These are phyloP conservation scores for Cornus suecica DNA, from an alignment of 148 eudicot genomes.

Conservation along the genomic window DNA sequence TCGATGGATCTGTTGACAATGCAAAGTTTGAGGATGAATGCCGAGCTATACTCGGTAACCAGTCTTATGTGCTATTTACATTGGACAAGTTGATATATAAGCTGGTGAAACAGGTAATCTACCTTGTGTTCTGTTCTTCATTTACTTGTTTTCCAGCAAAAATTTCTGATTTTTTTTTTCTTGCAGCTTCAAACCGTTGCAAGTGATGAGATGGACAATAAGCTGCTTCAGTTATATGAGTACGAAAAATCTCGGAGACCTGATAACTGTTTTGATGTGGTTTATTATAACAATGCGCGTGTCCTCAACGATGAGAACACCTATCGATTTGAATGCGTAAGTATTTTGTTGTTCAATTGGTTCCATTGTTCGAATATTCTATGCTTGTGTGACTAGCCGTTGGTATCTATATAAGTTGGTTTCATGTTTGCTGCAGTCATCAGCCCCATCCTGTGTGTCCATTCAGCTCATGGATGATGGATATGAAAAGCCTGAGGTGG, in stretches of 20 bases:
- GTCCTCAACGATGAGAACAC: constrained; percentile 88
- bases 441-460: constrained; percentile 49
- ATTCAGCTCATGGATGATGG: constrained; percentile 89
- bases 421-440: constrained; percentile 45
- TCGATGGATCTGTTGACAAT: constrained; percentile 92
- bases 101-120: constrained; percentile 83
- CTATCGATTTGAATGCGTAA: constrained; percentile 81
- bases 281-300: constrained; percentile 84
- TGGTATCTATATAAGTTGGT: constrained; percentile 13
- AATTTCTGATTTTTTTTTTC: constrained; percentile 10
- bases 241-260: constrained; percentile 79
- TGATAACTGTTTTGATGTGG: constrained; percentile 63
- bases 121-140: neutral
- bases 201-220: constrained; percentile 74
- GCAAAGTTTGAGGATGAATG: constrained; percentile 96
- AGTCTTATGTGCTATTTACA: constrained; percentile 86
- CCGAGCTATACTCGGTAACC: constrained; percentile 81
- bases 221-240: constrained; percentile 75
- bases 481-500: constrained; percentile 80
- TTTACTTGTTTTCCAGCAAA: neutral
- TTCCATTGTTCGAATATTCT: neutral
- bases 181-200: constrained; percentile 89
- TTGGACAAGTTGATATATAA: constrained; percentile 93
- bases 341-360: constrained; percentile 21
- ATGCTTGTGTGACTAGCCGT: neutral